Evolutionary conservation across 2,329 filamentous ascomycete species (phyloP).

Genomic region (Colletotrichum camelliae): DNA sequence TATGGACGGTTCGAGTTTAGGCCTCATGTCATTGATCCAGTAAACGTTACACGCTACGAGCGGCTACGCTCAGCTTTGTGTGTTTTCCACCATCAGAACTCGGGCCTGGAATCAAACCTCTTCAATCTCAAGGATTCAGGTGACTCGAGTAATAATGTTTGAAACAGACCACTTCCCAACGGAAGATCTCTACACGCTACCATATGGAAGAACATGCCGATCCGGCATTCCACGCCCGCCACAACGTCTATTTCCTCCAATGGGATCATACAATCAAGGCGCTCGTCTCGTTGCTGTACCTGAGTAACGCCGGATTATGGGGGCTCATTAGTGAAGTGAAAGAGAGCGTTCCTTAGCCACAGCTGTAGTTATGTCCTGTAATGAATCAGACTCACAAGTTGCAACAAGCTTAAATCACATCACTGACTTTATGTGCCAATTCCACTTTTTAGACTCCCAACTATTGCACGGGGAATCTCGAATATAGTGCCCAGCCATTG

Average conservation of each 20-base stretch:
- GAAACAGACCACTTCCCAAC: accelerated
- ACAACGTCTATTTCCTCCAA: not conserved
- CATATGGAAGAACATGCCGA: not conserved
- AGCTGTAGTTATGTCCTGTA: accelerated
- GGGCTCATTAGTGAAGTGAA: not conserved
- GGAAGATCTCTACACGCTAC: not conserved
- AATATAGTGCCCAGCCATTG: not conserved
- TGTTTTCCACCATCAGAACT: too few relatives aligned
- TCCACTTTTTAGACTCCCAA: not conserved
- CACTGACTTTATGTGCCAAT: not conserved
- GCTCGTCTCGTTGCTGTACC: accelerated
- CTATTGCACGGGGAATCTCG: not conserved
- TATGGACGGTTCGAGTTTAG: not conserved
- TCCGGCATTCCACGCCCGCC: not conserved
- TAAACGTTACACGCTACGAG: too few relatives aligned
- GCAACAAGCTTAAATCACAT: not conserved
- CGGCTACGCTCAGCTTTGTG: too few relatives aligned
- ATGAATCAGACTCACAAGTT: not conserved
- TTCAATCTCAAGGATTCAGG: accelerated
- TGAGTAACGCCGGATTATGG: accelerated
- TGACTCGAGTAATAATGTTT: accelerated
- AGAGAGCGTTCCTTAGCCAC: accelerated
- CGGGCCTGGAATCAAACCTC: too few relatives aligned
- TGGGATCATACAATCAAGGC: accelerated
- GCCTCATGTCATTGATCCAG: too few relatives aligned